Percentiles rank a stretch among this genome's conserved stretches.
These are phyloP conservation scores for Omphalea diandra DNA, from an alignment of 441 rosid genomes.

Conservation along the genomic window DNA sequence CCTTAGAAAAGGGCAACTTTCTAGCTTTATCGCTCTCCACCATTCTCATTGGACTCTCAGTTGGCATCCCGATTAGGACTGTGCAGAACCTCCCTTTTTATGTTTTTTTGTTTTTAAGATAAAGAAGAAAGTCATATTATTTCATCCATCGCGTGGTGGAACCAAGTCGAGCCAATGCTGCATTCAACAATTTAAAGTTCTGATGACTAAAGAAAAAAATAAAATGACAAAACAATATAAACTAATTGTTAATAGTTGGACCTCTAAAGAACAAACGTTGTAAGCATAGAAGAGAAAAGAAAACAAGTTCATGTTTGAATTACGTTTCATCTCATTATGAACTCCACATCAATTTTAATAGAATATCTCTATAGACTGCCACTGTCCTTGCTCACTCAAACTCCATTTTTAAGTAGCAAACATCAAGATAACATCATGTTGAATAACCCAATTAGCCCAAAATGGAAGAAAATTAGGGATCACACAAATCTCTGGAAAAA, in stretches of 20 bases:
- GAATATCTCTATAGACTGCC: not conserved
- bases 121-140: slow-evolving; percentile 21
- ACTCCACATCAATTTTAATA: not conserved
- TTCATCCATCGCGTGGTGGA: slow-evolving; percentile 11
- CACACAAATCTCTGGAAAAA: not conserved
- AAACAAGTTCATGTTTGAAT: not conserved
- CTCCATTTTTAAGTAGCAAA: not conserved
- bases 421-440: not conserved
- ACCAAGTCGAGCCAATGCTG: slow-evolving; percentile 16
- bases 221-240: not conserved
- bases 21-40: slow-evolving; percentile 58
- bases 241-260: not conserved
- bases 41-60: slow-evolving; percentile 78
- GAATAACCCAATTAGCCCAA: not conserved
- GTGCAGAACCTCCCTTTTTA: slow-evolving; percentile 6
- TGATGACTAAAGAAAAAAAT: slow-evolving; percentile 6
- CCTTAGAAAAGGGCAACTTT: slow-evolving; percentile 62
- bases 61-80: slow-evolving; percentile 51
- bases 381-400: not conserved
- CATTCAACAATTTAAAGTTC: slow-evolving; percentile 26
- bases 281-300: not conserved
- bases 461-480: not conserved
- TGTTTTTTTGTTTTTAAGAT: slow-evolving; percentile 1
- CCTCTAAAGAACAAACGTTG: not conserved
- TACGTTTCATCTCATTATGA: not conserved